Conservation (phyloP, 2,329 filamentous ascomycete species). For the Dothideomycetidae sp. region DNA sequence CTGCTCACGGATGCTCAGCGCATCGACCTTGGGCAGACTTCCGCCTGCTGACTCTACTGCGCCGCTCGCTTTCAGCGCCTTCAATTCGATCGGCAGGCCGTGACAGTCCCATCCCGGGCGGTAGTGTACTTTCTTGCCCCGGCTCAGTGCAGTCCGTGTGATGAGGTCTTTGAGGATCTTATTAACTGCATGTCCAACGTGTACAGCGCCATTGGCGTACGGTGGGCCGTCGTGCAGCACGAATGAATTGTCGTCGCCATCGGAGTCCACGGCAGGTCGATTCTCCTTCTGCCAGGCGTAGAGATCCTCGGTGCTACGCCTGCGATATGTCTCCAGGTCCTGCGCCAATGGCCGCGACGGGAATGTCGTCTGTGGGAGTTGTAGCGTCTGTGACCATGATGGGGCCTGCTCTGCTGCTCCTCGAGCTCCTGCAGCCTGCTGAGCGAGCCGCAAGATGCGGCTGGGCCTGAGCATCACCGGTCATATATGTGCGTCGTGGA, state of each 20-base stretch:
- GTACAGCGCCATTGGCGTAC: constrained; percentile 84
- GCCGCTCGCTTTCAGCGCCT: constrained; percentile 55
- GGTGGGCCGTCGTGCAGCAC: constrained; percentile 89
- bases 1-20: constrained; percentile 46
- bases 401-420: constrained; percentile 7
- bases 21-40: constrained; percentile 21
- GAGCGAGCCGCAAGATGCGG: not conserved
- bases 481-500: not conserved
- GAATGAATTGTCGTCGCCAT: constrained; percentile 43
- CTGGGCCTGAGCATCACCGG: not conserved
- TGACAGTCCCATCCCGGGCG: constrained; percentile 96
- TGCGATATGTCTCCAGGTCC: constrained; percentile 46
- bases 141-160: constrained; percentile 62
- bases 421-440: not conserved
- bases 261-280: constrained; percentile 26
- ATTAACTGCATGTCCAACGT: constrained; percentile 89
- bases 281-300: constrained; percentile 67
- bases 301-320: constrained; percentile 69
- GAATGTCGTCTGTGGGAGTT: constrained; percentile 35
- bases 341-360: constrained; percentile 29
- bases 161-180: constrained; percentile 96
- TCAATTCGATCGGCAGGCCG: constrained; percentile 91
- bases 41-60: constrained; percentile 20
- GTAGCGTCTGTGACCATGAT: constrained; percentile 31
- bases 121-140: constrained; percentile 64